phyloP scores from a whole-genome alignment of 306 rosid species.

The Sicyos edulis region DNA sequence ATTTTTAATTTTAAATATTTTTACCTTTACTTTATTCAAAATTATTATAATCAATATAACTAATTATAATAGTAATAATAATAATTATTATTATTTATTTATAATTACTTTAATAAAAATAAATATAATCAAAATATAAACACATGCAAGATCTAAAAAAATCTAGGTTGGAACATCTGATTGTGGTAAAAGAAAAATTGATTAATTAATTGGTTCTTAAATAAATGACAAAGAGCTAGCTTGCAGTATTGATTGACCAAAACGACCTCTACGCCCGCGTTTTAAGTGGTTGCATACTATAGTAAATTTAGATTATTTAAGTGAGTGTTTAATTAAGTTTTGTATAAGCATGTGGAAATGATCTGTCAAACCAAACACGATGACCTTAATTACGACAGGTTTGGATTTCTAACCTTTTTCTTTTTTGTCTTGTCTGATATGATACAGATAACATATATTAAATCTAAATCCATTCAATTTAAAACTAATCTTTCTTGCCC shows the following conservation, averaged over 20 bases:
- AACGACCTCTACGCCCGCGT: not conserved
- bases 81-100: too few species aligned
- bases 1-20: too few species aligned
- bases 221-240: too few species aligned
- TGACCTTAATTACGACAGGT: not conserved
- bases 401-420: not conserved
- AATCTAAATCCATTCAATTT: not conserved
- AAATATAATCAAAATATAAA: too few species aligned
- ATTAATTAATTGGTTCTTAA: too few species aligned
- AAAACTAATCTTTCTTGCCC: not conserved
- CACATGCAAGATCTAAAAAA: too few species aligned
- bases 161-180: too few species aligned
- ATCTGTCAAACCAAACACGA: constrained; percentile 5
- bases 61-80: too few species aligned
- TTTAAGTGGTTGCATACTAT: not conserved
- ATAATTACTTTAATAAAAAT: too few species aligned
- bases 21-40: too few species aligned
- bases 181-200: too few species aligned
- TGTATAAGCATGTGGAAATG: not conserved
- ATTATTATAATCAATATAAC: too few species aligned
- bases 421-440: not conserved
- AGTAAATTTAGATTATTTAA: not conserved
- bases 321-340: not conserved
- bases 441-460: not conserved
- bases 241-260: not conserved